A percentile compares a stretch with the other conserved stretches of the same genome.
phyloP scores from a whole-genome alignment of 139 green algal species.

The Micractinium conductrix region DNA sequence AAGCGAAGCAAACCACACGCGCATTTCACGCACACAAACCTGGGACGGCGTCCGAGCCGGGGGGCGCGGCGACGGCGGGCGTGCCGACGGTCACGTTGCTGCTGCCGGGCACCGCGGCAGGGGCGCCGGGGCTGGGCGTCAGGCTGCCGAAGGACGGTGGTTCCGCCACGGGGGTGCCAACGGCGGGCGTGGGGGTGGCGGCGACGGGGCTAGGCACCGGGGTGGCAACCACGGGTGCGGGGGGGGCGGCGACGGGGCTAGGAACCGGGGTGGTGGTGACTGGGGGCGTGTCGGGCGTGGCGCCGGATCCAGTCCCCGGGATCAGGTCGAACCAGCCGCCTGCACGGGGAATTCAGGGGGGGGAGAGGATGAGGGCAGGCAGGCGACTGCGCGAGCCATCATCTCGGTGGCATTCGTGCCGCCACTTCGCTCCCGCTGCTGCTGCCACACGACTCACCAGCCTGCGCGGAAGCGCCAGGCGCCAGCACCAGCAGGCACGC shows the following conservation, averaged over 20 bases:
- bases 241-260: not conserved
- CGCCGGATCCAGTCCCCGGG: too few relatives aligned
- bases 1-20: too few relatives aligned
- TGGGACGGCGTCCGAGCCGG: not conserved
- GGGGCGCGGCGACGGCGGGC: not conserved
- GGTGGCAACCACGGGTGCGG: not conserved
- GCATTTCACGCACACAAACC: not conserved
- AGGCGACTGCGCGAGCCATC: not conserved
- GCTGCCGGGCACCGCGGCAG: not conserved
- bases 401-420: too few relatives aligned
- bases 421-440: not conserved
- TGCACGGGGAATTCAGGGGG: not conserved
- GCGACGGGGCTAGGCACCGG: not conserved
- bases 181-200: not conserved
- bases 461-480: not conserved
- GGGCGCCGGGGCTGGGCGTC: not conserved
- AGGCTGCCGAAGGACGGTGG: not conserved
- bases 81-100: not conserved
- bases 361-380: not conserved
- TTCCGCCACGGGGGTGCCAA: not conserved
- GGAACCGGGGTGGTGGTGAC: not conserved
- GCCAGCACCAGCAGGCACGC: not conserved
- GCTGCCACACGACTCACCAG: too few relatives aligned
- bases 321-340: not conserved
- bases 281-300: not conserved